phyloP scores from a whole-genome alignment of 106 monocot species.

The Platanthera zijinensis region DNA sequence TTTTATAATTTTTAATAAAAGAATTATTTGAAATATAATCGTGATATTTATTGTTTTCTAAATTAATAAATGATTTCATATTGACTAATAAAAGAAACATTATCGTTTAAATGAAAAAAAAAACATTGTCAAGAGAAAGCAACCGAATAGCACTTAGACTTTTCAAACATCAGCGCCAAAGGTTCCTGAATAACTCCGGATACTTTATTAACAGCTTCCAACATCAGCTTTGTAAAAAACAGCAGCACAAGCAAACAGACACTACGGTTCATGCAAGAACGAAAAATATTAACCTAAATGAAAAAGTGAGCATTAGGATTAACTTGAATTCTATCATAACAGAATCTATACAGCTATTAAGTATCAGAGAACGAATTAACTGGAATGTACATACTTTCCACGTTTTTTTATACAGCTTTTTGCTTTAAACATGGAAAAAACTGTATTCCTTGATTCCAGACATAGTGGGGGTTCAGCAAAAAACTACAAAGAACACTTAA shows the following conservation, averaged over 20 bases:
- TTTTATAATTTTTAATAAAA: too few species aligned
- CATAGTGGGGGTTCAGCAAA: neutral
- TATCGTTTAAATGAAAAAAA: too few species aligned
- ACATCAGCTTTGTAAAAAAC: too few species aligned
- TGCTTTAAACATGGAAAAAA: neutral
- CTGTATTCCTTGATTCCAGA: neutral
- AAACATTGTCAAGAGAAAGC: too few species aligned
- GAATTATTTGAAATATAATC: too few species aligned
- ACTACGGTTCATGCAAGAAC: neutral
- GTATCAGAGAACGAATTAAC: neutral
- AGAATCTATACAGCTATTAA: neutral
- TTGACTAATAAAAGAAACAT: too few species aligned
- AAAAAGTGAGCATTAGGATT: neutral
- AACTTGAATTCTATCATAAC: neutral
- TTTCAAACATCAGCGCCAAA: too few species aligned
- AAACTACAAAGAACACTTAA: neutral
- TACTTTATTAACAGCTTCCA: too few species aligned
- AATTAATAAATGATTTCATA: too few species aligned
- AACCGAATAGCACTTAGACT: too few species aligned
- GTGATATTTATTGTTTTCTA: too few species aligned
- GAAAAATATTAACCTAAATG: conserved; percentile 3
- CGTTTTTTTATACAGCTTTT: neutral
- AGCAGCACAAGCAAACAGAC: neutral
- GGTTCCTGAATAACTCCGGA: too few species aligned
- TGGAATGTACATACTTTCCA: neutral